Conservation (phyloP, 192 early-diverging fungal genomes). For the Spinellus fusiger region DNA sequence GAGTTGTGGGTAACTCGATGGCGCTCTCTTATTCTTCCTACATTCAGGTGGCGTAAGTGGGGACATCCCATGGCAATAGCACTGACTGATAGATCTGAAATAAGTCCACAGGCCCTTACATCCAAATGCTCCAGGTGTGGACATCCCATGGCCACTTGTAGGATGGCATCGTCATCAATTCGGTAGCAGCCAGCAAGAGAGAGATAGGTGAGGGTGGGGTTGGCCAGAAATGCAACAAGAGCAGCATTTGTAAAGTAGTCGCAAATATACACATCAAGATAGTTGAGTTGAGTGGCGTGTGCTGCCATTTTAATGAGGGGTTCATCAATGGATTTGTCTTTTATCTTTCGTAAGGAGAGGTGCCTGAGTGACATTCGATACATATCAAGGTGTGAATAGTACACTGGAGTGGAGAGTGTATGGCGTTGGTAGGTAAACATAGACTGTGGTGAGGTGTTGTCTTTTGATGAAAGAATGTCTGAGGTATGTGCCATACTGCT, state of each 20-base stretch:
- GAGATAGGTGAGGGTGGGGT: slow-evolving; percentile 30
- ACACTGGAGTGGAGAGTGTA: too few relatives aligned
- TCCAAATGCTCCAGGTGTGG: slow-evolving; percentile 36
- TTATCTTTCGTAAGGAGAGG: slow-evolving; percentile 24
- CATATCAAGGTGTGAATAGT: neutral
- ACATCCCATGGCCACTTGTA: slow-evolving; percentile 37
- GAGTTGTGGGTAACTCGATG: slow-evolving; percentile 35
- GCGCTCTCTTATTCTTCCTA: slow-evolving; percentile 40
- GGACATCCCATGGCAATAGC: slow-evolving; percentile 35
- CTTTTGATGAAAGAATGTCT: neutral
- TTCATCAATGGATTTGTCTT: slow-evolving; percentile 29
- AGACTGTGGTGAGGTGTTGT: neutral
- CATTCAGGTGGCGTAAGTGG: slow-evolving; percentile 40
- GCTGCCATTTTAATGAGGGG: slow-evolving; percentile 13
- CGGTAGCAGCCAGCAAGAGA: slow-evolving; percentile 44
- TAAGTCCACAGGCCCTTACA: slow-evolving; percentile 38
- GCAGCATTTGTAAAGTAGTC: slow-evolving; percentile 38
- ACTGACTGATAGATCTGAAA: slow-evolving; percentile 36
- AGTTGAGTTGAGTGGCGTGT: slow-evolving; percentile 25
- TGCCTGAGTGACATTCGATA: slow-evolving; percentile 13
- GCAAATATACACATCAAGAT: slow-evolving; percentile 48
- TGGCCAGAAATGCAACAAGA: slow-evolving; percentile 31
- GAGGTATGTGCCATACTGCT: neutral
- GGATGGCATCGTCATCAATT: slow-evolving; percentile 37
- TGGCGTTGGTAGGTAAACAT: neutral